Evolutionary conservation across 768 basidiomycete species (phyloP).

Genomic region (Lentinula sp.): DNA sequence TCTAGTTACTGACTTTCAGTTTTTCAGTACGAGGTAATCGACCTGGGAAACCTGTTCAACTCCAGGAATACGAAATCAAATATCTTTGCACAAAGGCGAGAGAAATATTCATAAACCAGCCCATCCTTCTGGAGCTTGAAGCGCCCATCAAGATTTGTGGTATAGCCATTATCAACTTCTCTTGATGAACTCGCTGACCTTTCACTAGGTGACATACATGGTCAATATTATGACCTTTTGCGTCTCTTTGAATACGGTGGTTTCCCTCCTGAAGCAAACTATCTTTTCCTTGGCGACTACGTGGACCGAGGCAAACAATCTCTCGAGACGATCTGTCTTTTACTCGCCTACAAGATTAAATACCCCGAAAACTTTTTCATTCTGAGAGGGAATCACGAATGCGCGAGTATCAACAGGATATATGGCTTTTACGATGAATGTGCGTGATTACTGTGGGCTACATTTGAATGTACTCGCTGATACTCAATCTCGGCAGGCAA

Average conservation of each 20-base stretch:
- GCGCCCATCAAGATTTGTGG: conserved; percentile 99
- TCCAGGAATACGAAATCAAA: conserved; percentile 99
- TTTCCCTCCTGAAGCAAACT: conserved; percentile 99
- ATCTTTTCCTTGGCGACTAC: conserved; percentile 99
- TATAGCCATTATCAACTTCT: conserved; percentile 19
- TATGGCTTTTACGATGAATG: conserved; percentile 99
- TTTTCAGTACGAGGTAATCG: conserved; percentile 90
- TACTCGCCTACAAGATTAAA: conserved; percentile 99
- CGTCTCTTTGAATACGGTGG: conserved; percentile 98
- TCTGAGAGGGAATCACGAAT: conserved; percentile 97
- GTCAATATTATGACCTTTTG: conserved; percentile 98
- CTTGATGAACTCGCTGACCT: conserved; percentile 14
- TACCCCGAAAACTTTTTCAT: conserved; percentile 99
- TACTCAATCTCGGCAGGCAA: conserved; percentile 61
- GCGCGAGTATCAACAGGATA: conserved; percentile 98
- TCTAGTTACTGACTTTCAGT: neutral
- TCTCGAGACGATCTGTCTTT: conserved; percentile 97
- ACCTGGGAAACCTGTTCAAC: conserved; percentile 95
- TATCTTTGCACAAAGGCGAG: conserved; percentile 97
- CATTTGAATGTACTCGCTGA: neutral
- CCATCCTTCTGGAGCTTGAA: conserved; percentile 94
- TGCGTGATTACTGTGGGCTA: conserved; percentile 33
- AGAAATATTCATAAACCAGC: conserved; percentile 99
- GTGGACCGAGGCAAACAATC: conserved; percentile 99
- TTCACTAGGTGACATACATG: conserved; percentile 88